A percentile compares a stretch with the other conserved stretches of the same genome.
Conservation (phyloP, 1,284 basidiomycete species). For the Ustilago tritici region DNA sequence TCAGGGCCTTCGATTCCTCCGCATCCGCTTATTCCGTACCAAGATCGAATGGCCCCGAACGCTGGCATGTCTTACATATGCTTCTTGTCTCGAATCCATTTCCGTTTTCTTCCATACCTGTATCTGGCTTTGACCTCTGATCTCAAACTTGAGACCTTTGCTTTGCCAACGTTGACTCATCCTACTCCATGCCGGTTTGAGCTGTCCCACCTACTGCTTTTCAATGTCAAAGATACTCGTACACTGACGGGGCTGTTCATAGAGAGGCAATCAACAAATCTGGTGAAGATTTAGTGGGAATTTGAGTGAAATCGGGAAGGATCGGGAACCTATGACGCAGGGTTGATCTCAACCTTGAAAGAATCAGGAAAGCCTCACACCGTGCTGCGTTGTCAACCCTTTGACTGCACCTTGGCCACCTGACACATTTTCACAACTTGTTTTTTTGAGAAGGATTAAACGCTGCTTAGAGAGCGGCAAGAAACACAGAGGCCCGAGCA, state of each 20-base stretch:
- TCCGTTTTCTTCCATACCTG: background rate
- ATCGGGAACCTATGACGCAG: background rate
- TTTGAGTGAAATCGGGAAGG: background rate
- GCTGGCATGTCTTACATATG: background rate
- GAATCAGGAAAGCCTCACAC: background rate
- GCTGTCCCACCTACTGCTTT: background rate
- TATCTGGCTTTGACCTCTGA: background rate
- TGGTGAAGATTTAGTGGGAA: background rate
- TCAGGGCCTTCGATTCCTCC: background rate
- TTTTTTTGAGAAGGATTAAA: background rate
- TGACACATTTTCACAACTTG: background rate
- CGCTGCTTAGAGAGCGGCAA: background rate
- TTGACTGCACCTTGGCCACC: constrained; percentile 1
- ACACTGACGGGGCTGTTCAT: background rate
- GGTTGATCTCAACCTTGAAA: background rate
- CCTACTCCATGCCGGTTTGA: background rate
- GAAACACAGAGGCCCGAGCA: background rate
- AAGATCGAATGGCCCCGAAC: background rate
- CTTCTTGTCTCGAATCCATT: background rate
- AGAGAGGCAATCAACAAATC: no score
- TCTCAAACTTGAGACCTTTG: background rate
- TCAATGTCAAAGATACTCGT: background rate
- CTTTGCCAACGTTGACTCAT: background rate
- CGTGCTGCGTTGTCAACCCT: constrained; percentile 2
- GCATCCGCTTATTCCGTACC: background rate